Percentiles rank a stretch among this genome's conserved stretches.
Conservation (phyloP, 768 basidiomycete genomes). For the Clitopilus passeckerianus region DNA sequence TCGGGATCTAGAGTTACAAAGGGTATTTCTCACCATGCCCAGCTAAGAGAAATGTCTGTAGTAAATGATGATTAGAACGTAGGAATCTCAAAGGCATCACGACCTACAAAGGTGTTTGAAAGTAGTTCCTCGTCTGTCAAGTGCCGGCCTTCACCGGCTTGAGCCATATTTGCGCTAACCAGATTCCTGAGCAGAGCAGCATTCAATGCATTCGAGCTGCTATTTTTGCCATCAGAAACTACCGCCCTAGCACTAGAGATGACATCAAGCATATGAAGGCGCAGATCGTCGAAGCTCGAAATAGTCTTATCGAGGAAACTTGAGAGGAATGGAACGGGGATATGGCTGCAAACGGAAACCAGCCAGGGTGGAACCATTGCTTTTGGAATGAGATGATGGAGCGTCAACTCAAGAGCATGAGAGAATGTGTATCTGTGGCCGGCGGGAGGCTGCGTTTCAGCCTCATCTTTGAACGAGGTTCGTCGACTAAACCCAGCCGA, state of each 20-base stretch:
- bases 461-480: constrained; percentile 18
- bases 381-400: constrained; percentile 17
- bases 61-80: neutral
- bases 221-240: constrained; percentile 9
- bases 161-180: constrained; percentile 29
- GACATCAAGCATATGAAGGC: constrained; percentile 24
- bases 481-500: constrained; percentile 20
- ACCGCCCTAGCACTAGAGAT: constrained; percentile 21
- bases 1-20: neutral
- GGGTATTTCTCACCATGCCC: neutral
- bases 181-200: constrained; percentile 28
- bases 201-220: constrained; percentile 1
- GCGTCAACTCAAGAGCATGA: constrained; percentile 14
- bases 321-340: constrained; percentile 19
- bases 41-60: neutral
- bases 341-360: constrained; percentile 14
- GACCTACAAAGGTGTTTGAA: constrained; percentile 1
- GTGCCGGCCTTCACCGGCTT: constrained; percentile 18
- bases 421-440: constrained; percentile 23
- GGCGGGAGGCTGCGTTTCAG: constrained; percentile 1
- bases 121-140: constrained; percentile 28
- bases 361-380: constrained; percentile 20
- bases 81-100: neutral
- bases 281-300: constrained; percentile 22
- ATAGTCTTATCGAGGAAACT: constrained; percentile 13